These are phyloP conservation scores for Dactylorhiza incarnata DNA, from an alignment of 106 monocot species.

Conservation along the genomic window DNA sequence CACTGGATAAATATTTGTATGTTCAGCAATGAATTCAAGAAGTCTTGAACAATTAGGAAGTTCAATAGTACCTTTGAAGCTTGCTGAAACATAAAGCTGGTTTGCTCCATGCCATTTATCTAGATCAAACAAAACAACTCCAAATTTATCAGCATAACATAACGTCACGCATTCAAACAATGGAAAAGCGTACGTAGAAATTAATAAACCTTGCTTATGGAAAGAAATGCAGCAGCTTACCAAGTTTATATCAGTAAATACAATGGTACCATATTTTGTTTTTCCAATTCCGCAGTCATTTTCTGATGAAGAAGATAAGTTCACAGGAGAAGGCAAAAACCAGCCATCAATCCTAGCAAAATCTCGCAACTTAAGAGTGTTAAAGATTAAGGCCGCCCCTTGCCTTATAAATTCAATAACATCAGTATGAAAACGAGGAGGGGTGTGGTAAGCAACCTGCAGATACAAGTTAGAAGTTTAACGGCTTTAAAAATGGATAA, in stretches of 20 bases:
- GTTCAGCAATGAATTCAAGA: not conserved
- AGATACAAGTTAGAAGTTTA: not conserved
- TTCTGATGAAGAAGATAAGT: constrained; percentile 20
- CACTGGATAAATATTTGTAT: not conserved
- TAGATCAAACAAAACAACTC: constrained; percentile 17
- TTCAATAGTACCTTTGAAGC: constrained; percentile 64
- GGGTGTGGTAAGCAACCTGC: constrained; percentile 91
- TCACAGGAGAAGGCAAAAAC: constrained; percentile 51
- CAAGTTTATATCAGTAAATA: constrained; percentile 92
- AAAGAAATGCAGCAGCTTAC: constrained; percentile 25
- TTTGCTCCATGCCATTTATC: constrained; percentile 99
- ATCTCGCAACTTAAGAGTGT: constrained; percentile 47
- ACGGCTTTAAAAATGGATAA: not conserved
- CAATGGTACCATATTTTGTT: constrained; percentile 53
- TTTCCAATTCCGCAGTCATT: constrained; percentile 39
- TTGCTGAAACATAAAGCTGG: constrained; percentile 96
- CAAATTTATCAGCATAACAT: not conserved
- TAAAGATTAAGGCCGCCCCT: constrained; percentile 63
- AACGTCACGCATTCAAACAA: not conserved
- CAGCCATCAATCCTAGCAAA: constrained; percentile 97
- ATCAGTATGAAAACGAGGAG: constrained; percentile 66
- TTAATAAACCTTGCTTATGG: constrained; percentile 2
- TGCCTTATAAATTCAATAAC: constrained; percentile 71
- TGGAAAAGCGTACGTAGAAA: not conserved
- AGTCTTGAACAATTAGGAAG: not conserved